Base-by-base conservation (phyloP, 306 rosid species). In the Biancaea sappan region DNA sequence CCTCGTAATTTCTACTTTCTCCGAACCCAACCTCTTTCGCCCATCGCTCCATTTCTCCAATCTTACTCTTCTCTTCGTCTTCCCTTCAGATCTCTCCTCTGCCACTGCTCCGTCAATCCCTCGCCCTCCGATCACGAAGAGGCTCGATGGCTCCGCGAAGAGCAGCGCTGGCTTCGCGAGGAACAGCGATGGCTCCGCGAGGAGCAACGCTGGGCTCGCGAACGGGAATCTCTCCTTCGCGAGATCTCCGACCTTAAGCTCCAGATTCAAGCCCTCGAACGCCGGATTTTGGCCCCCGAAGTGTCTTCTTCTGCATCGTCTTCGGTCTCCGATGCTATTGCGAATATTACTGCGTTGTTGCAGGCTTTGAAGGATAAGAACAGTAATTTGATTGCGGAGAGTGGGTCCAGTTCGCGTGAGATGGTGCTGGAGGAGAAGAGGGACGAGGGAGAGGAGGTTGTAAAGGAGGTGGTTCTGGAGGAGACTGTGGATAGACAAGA, bases 121-220 rank as follows among this genome's bases (percentile, higher is more conserved):
- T 43, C 84, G 24, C 11, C 37, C 24, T 69, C 82, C 59, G 85
- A 85, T 54, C 82, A 78, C 75, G 91, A 91, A 47, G 92, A 88
- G 44, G 41, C 76, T 2, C 88, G 89, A 1, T 90, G 98, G 98
- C 89, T 90, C 41, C 93, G 97, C 3, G 97, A 94, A 48, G 97
- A 94, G 67, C 97, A 89, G 60, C 91, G 98, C 0, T 94, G 98
- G 98, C 84, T 91, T 1, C 92, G 96, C 0, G 96, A 93, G 11
- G 96, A 91, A 40, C 86, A 91, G 69, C 85, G 96, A 0, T 93
- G 98, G 98, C 86, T 90, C 57, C 93, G 93, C 8, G 93, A 89
- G 62, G 96, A 93, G 73, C 89, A 85, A 35, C 89, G 96, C 2
- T 94, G 94, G 97, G 57, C 43, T 21, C 81, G 85, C 12, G 89